A percentile compares a stretch with the other conserved stretches of the same genome.
phyloP scores from a whole-genome alignment of 805 yeast genomes.

The Nakazawaea holstii region DNA sequence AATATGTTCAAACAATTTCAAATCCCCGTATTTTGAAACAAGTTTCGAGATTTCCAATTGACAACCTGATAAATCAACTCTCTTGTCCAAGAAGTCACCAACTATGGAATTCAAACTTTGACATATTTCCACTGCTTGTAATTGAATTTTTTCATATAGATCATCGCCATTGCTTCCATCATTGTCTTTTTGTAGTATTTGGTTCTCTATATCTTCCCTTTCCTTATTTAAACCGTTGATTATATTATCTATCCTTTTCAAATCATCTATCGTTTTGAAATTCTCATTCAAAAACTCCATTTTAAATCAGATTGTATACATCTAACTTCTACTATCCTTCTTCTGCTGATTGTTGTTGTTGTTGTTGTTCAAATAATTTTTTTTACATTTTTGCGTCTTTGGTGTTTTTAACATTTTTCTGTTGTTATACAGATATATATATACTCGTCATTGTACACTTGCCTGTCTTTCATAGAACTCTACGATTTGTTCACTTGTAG shows the following conservation, averaged over 20 bases:
- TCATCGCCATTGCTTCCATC: background rate
- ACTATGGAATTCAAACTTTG: background rate
- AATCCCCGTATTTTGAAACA: slow-evolving; percentile 5
- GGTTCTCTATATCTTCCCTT: slow-evolving; percentile 9
- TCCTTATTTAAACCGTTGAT: slow-evolving; percentile 3
- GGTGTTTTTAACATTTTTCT: background rate
- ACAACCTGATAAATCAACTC: background rate
- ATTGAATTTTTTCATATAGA: background rate
- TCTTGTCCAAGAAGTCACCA: background rate
- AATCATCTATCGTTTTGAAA: slow-evolving; percentile 11
- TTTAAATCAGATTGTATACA: no score
- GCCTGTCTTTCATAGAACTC: slow-evolving; percentile 80
- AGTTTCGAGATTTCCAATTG: background rate
- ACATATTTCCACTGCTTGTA: slow-evolving; percentile 1
- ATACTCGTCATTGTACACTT: slow-evolving; percentile 12
- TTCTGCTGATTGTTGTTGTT: background rate
- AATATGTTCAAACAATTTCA: slow-evolving; percentile 12
- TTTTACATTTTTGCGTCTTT: background rate
- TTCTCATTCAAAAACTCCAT: slow-evolving; percentile 10
- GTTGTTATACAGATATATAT: background rate
- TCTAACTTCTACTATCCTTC: no score
- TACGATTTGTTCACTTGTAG: slow-evolving; percentile 75
- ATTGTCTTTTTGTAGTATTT: background rate
- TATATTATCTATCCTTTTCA: slow-evolving; percentile 8
- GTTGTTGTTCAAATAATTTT: background rate